These are phyloP conservation scores for Fragosphaeria purpurea DNA, from an alignment of 2,329 filamentous ascomycete species.

Conservation along the genomic window DNA sequence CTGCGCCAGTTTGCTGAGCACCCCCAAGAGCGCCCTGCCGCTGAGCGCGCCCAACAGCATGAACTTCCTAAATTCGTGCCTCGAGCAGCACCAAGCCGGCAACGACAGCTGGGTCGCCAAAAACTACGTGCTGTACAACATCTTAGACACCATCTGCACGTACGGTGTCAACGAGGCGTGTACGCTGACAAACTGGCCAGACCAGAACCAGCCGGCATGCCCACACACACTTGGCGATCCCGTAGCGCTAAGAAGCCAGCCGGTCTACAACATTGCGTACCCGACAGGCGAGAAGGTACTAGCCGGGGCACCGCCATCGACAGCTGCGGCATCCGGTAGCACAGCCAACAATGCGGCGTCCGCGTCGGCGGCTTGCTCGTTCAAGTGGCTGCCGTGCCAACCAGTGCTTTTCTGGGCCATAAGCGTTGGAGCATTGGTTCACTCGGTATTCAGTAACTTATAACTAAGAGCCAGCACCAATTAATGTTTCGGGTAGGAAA, in stretches of 20 bases:
- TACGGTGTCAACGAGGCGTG: conserved; percentile 37
- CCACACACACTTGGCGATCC: conserved; percentile 30
- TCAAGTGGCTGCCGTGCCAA: neutral
- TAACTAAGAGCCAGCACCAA: neutral
- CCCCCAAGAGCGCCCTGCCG: conserved; percentile 21
- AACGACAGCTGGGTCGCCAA: conserved; percentile 34
- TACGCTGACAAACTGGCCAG: conserved; percentile 31
- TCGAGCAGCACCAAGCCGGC: conserved; percentile 20
- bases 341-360: neutral
- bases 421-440: neutral
- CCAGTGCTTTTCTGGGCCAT: neutral
- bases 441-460: neutral
- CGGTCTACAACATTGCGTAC: conserved; percentile 39
- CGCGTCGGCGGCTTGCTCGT: neutral
- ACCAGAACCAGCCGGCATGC: conserved; percentile 35
- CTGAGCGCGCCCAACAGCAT: conserved; percentile 41
- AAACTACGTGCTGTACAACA: conserved; percentile 41
- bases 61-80: conserved; percentile 39
- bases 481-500: too few species aligned
- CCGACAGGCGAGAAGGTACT: conserved; percentile 31
- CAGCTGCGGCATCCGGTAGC: neutral
- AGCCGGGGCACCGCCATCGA: conserved; percentile 16
- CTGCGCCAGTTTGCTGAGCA: conserved; percentile 39
- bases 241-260: conserved; percentile 23
- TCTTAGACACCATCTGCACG: conserved; percentile 37